phyloP scores from a whole-genome alignment of 148 eudicot species.

The Camellia sinensis region DNA sequence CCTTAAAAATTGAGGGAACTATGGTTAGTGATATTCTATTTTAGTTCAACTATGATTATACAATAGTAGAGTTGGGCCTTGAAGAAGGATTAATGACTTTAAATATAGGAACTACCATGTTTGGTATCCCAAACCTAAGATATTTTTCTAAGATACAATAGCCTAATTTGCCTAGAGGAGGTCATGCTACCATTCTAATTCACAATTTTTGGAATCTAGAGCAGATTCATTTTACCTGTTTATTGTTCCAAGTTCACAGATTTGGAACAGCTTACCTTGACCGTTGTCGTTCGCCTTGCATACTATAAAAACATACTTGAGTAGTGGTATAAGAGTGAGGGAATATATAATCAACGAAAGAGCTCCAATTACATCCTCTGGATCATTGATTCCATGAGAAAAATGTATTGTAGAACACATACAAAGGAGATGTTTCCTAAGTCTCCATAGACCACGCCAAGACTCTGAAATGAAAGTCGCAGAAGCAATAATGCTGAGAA shows the following conservation, averaged over 20 bases:
- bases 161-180: too few species aligned
- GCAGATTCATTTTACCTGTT: not conserved
- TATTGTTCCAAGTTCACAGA: constrained; percentile 5
- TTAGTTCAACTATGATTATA: too few species aligned
- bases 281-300: constrained; percentile 92
- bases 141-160: too few species aligned
- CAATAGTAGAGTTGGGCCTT: too few species aligned
- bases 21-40: too few species aligned
- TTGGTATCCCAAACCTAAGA: too few species aligned
- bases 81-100: too few species aligned
- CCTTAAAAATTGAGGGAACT: too few species aligned
- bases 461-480: constrained; percentile 89
- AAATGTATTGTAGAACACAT: constrained; percentile 95
- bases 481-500: constrained; percentile 74
- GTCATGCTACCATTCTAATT: too few species aligned
- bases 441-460: constrained; percentile 98
- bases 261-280: constrained; percentile 56
- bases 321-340: constrained; percentile 78
- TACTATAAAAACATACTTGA: constrained; percentile 92
- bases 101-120: too few species aligned
- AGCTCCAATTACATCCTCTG: constrained; percentile 90
- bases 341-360: constrained; percentile 94
- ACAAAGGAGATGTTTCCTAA: constrained; percentile 96
- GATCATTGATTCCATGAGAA: constrained; percentile 60
- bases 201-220: not conserved